Percentiles rank a stretch among this genome's conserved stretches.
These are phyloP conservation scores for Bipolaris bicolor DNA, from an alignment of 2,329 filamentous ascomycete species.

Conservation along the genomic window DNA sequence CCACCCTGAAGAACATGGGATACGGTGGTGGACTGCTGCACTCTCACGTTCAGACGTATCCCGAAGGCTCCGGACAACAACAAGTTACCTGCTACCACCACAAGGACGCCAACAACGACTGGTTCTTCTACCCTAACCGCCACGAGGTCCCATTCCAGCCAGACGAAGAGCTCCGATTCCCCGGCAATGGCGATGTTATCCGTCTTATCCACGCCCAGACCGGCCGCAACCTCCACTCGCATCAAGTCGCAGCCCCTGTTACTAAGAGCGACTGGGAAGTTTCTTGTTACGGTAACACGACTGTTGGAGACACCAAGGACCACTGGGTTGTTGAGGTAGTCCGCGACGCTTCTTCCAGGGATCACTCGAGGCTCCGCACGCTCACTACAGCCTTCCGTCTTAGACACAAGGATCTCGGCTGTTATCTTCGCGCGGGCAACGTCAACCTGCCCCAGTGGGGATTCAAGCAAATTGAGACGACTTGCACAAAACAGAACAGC, in stretches of 20 bases:
- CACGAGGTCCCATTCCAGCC: conserved; percentile 73
- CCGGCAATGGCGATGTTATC: conserved; percentile 77
- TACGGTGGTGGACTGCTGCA: conserved; percentile 96
- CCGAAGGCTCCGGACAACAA: conserved; percentile 90
- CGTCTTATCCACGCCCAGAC: conserved; percentile 94
- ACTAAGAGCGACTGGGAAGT: conserved; percentile 92
- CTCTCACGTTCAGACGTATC: conserved; percentile 95
- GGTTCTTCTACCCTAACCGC: conserved; percentile 98
- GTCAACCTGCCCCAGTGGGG: conserved; percentile 98
- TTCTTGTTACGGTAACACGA: conserved; percentile 93
- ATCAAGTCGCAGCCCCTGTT: conserved; percentile 85
- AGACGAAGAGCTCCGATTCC: conserved; percentile 72
- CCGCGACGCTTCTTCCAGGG: conserved; percentile 83
- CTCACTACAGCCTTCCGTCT: conserved; percentile 93
- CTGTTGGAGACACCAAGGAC: conserved; percentile 95
- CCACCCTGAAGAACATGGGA: conserved; percentile 98
- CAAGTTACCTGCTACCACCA: conserved; percentile 99
- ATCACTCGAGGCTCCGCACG: conserved; percentile 84
- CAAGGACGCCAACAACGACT: conserved; percentile 99
- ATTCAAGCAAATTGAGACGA: conserved; percentile 99
- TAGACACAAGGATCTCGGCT: conserved; percentile 79
- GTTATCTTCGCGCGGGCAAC: conserved; percentile 94
- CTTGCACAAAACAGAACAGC: conserved; percentile 91
- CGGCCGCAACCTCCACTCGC: conserved; percentile 95
- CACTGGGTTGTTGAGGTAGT: conserved; percentile 96